Base-by-base conservation (phyloP, 352 stramenopile genomes). In the Phytopythium cucurbitacearum region DNA sequence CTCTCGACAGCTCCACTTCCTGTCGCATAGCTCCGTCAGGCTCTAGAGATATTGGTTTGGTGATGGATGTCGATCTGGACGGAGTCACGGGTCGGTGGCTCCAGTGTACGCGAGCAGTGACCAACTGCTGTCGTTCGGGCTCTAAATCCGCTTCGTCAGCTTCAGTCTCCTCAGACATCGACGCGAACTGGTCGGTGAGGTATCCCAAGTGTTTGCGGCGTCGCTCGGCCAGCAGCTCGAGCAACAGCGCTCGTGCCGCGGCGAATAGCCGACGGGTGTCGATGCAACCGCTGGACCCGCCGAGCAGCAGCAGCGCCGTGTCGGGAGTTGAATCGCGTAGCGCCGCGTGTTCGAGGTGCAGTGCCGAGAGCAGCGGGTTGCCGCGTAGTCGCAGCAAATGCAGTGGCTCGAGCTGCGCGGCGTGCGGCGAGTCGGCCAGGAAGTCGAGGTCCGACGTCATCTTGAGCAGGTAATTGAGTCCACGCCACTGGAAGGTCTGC, bases 401-500 rank as follows among this genome's bases (percentile, higher is more conserved):
- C 16, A 91, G 70, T 5, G 64, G 66, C 32, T 80, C 61, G 4
- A 87, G 43, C 0, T 64, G 57, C 13, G 55, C 39, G 3, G 70
- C 54, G 10, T 63, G 21, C 35, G 60, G 57, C 32, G 60, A 62
- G 7, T 59, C 62, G 2, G 65, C 48, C 6, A 91, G 61, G 48
- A 91, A 89, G 45, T 81, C 66, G 10, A 85, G 57, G 47, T 94
- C 83, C 4, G 48, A 12, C 1, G 68, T 66, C 79, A 94, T 94
- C 59, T 94, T 94, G 56, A 83, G 66, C 51, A 91, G 61, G 51
- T 94, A 93, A 53, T 91, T 91, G 45, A 82, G 67, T 1, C 80
- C 51, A 0, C 82, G 82, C 83, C 83, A 93, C 56, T 80, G 67
- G 55, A 91, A 93, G n/a, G 45, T 64, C 4, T 59, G 37, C 10